Evolutionary conservation across 2,329 filamentous ascomycete species (phyloP).

Genomic region (Gaeumannomyces tritici): DNA sequence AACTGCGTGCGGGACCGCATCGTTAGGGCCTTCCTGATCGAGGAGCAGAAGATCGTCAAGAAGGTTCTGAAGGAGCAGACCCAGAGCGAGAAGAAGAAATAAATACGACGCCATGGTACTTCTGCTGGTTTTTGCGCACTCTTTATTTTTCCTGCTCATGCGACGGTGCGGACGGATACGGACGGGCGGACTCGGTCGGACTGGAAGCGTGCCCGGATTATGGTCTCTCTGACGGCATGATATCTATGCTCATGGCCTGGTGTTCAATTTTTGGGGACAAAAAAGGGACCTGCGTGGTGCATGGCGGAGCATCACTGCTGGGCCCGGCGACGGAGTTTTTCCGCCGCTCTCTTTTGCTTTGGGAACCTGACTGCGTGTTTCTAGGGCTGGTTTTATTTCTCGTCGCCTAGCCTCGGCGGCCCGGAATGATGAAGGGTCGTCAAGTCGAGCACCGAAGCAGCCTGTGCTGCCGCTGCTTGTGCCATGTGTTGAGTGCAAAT

Average conservation of each 20-base stretch:
- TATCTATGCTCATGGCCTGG: neutral
- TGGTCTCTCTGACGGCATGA: neutral
- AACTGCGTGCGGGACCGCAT: conserved; percentile 98
- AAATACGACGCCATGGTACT: conserved; percentile 27
- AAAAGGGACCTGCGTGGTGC: neutral
- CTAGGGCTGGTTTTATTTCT: neutral
- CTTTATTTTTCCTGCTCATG: neutral
- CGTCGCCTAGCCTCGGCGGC: neutral
- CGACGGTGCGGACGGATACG: neutral
- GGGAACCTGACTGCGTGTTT: neutral
- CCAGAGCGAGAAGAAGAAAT: conserved; percentile 60
- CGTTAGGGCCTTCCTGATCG: conserved; percentile 96
- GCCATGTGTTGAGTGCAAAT: neutral
- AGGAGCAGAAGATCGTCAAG: conserved; percentile 99
- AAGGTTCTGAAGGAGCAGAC: conserved; percentile 99
- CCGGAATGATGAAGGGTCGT: neutral
- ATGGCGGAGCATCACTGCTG: neutral
- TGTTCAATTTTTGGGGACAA: neutral
- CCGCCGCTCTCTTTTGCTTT: neutral
- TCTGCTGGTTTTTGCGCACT: neutral
- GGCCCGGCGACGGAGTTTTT: neutral
- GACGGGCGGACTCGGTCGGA: conserved; percentile 3
- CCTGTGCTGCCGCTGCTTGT: neutral
- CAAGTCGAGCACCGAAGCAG: neutral
- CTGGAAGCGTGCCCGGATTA: neutral